Percentiles rank a stretch among this genome's conserved stretches.
phyloP scores from a whole-genome alignment of 169 alveolate species.

The Amoebophrya sp. region DNA sequence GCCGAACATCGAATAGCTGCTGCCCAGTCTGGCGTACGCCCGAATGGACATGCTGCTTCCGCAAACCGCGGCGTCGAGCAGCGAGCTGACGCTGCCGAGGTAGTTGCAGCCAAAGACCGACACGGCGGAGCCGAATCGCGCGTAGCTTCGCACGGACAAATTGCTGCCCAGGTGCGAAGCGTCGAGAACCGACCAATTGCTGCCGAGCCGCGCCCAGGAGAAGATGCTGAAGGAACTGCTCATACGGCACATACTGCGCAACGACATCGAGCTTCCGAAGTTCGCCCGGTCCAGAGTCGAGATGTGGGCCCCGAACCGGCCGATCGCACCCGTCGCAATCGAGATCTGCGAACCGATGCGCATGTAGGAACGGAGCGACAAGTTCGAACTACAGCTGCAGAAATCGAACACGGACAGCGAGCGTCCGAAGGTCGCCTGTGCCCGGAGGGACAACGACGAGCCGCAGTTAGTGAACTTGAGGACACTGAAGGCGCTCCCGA shows the following conservation, averaged over 20 bases:
- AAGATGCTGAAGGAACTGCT: background rate
- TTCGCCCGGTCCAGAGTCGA: background rate
- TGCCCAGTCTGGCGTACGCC: background rate
- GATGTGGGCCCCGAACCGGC: background rate
- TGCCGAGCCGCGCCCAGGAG: background rate
- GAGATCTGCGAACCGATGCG: background rate
- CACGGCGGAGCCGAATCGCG: background rate
- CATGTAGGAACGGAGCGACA: background rate
- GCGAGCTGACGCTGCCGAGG: background rate
- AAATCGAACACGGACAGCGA: background rate
- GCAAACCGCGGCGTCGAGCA: background rate
- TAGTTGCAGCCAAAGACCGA: background rate
- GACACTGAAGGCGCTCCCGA: background rate
- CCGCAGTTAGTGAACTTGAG: background rate
- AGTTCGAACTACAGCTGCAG: background rate
- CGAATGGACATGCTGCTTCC: background rate
- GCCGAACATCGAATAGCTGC: background rate
- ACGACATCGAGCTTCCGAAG: constrained; percentile 7
- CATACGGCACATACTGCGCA: background rate
- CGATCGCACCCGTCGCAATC: background rate
- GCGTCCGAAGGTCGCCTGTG: background rate
- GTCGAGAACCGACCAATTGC: background rate
- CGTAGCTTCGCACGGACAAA: background rate
- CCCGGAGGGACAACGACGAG: background rate
- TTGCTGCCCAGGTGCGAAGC: background rate